Percentiles rank a stretch among this genome's conserved stretches.
Evolutionary conservation across 371 early-diverging fungal species (phyloP).

Genomic region (Chytridium lagenaria): DNA sequence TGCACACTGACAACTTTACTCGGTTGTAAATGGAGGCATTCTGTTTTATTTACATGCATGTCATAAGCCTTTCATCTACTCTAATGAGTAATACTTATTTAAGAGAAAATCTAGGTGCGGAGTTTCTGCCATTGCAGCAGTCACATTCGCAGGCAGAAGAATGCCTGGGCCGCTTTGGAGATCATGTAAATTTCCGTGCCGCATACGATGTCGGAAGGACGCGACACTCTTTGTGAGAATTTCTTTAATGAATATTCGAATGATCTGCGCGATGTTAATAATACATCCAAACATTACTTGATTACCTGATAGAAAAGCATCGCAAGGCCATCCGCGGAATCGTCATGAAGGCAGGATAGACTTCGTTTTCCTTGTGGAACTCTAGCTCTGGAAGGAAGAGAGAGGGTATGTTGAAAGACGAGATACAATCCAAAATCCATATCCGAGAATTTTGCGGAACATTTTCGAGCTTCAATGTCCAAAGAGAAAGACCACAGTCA

Average conservation of each 20-base stretch:
- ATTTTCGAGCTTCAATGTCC: not conserved
- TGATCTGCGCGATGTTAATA: not conserved
- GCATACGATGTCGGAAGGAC: not conserved
- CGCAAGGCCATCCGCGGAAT: no score
- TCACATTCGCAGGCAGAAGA: not conserved
- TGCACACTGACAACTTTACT: no score
- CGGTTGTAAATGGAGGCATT: no score
- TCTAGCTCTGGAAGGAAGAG: no score
- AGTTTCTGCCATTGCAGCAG: not conserved
- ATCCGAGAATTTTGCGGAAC: not conserved
- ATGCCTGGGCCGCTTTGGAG: not conserved
- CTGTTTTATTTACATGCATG: no score
- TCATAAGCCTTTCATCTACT: no score
- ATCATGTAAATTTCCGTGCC: not conserved
- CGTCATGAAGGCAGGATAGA: no score
- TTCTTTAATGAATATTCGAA: not conserved
- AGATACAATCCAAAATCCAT: not conserved
- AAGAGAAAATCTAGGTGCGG: not conserved
- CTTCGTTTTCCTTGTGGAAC: no score
- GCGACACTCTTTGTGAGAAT: not conserved
- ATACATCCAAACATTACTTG: no score
- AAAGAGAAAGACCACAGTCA: not conserved
- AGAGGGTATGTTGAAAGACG: no score
- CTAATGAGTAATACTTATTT: no score
- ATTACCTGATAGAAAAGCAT: no score